Evolutionary conservation across 169 alveolate genomes (phyloP).

Genomic region (Cryptosporidium tyzzeri): DNA sequence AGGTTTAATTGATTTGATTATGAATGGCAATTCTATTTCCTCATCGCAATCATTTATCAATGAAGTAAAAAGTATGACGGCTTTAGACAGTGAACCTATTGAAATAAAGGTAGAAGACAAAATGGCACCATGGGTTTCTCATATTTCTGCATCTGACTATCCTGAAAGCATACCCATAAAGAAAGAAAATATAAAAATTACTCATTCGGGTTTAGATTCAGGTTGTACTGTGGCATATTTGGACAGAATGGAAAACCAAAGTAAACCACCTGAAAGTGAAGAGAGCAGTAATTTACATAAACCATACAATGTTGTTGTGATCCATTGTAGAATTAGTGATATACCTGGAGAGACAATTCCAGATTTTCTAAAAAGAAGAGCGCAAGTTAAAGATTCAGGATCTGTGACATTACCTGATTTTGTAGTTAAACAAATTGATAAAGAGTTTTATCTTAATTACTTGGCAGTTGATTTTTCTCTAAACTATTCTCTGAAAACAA

Average conservation of each 20-base stretch:
- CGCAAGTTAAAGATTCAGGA: slow-evolving; percentile 17
- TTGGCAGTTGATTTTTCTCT: slow-evolving; percentile 36
- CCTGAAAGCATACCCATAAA: slow-evolving; percentile 23
- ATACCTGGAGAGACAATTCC: slow-evolving; percentile 15
- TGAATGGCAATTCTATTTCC: slow-evolving; percentile 6
- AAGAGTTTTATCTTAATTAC: background rate
- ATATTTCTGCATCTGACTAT: background rate
- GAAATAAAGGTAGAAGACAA: background rate
- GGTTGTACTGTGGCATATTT: slow-evolving; percentile 53
- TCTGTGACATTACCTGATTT: background rate
- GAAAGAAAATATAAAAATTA: background rate
- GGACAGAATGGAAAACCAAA: background rate
- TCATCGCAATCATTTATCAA: background rate
- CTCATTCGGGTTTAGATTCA: slow-evolving; percentile 1
- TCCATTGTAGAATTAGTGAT: slow-evolving; percentile 31
- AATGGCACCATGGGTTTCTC: background rate
- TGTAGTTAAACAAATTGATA: slow-evolving; percentile 5
- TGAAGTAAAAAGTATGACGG: background rate
- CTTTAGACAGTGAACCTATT: background rate
- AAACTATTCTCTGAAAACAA: background rate
- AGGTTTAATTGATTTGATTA: background rate
- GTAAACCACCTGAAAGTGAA: background rate
- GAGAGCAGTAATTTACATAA: background rate
- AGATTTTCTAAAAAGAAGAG: slow-evolving; percentile 52
- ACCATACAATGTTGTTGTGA: slow-evolving; percentile 39